These are phyloP conservation scores for Hericium erinaceus DNA, from an alignment of 768 basidiomycete species.

Conservation along the genomic window DNA sequence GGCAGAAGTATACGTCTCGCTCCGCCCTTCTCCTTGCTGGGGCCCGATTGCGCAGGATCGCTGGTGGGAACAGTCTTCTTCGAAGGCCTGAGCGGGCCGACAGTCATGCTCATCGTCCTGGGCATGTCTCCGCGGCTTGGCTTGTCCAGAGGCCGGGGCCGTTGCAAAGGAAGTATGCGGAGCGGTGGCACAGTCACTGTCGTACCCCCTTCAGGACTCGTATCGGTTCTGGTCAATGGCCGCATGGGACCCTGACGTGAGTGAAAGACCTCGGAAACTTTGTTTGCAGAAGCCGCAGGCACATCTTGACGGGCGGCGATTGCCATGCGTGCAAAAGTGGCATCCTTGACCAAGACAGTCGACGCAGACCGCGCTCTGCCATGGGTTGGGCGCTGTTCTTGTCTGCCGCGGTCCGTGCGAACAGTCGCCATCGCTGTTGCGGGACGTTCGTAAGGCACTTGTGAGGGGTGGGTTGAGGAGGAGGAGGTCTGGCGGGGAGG, in stretches of 20 bases:
- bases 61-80: neutral
- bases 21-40: neutral
- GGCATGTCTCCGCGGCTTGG: neutral
- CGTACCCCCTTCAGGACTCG: neutral
- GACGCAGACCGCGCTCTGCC: neutral
- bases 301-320: too few species aligned
- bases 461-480: conserved; percentile 2
- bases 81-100: neutral
- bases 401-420: neutral
- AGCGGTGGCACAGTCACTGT: neutral
- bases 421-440: conserved; percentile 6
- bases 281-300: too few species aligned
- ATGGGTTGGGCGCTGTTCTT: neutral
- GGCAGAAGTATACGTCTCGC: neutral
- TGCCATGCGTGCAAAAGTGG: too few species aligned
- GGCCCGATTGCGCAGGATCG: neutral
- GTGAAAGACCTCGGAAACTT: neutral
- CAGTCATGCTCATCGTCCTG: neutral
- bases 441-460: neutral
- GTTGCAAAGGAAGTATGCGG: neutral
- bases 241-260: neutral
- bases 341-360: neutral
- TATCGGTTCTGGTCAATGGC: neutral
- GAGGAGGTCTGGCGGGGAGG: conserved; percentile 10
- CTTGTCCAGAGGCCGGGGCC: neutral